Evolutionary conservation across 192 early-diverging fungal species (phyloP).

Genomic region (Coemansia sp.): DNA sequence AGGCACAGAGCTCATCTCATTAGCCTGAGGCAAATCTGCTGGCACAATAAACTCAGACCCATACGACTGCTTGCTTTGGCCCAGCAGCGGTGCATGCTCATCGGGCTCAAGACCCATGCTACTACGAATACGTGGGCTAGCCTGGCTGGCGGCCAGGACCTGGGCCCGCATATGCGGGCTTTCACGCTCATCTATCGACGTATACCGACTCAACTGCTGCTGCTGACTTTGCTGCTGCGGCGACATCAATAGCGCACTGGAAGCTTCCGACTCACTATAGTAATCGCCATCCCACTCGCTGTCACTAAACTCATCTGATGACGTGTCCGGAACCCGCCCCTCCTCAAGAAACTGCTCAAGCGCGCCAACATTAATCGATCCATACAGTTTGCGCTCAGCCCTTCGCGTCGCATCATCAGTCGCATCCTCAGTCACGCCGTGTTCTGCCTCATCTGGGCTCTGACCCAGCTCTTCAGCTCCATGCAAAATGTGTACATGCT

Average conservation of each 20-base stretch:
- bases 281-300: conserved; percentile 42
- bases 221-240: neutral
- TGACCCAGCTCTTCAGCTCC: neutral
- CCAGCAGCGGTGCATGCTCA: conserved; percentile 33
- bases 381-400: conserved; percentile 22
- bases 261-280: conserved; percentile 12
- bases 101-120: conserved; percentile 9
- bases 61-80: conserved; percentile 12
- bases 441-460: neutral
- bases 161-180: neutral
- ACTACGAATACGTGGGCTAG: conserved; percentile 17
- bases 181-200: neutral
- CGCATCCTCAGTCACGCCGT: neutral
- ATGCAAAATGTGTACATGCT: no score
- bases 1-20: neutral
- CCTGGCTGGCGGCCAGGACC: neutral
- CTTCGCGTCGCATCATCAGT: neutral
- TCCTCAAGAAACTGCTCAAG: conserved; percentile 48
- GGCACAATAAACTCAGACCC: conserved; percentile 26
- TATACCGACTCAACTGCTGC: neutral
- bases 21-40: conserved; percentile 20
- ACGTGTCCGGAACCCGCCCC: conserved; percentile 42
- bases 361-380: conserved; percentile 41
- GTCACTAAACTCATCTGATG: conserved; percentile 26
- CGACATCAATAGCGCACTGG: neutral